These are phyloP conservation scores for Skeletonema marinoi DNA, from an alignment of 108 stramenopile species.

Conservation along the genomic window DNA sequence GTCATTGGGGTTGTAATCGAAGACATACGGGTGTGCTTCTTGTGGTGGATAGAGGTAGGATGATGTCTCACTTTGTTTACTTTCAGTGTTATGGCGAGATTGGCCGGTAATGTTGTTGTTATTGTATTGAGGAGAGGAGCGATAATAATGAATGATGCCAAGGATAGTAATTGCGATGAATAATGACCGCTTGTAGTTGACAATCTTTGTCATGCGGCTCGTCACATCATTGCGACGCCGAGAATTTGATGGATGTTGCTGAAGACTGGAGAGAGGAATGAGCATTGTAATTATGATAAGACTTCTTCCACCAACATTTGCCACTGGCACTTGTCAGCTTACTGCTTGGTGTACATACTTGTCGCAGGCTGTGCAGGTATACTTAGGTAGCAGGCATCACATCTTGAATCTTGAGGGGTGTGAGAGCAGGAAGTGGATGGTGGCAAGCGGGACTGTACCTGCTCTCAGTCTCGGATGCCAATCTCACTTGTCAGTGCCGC, in stretches of 20 bases:
- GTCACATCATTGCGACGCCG: background rate
- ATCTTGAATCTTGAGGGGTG: too few species aligned
- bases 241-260: background rate
- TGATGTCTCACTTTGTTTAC: background rate
- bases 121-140: background rate
- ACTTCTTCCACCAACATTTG: too few species aligned
- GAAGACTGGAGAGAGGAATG: background rate
- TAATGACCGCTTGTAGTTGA: background rate
- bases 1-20: conserved; percentile 14
- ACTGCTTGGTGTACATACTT: too few species aligned
- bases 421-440: too few species aligned
- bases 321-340: too few species aligned
- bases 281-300: background rate
- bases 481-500: too few species aligned
- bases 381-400: too few species aligned
- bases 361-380: too few species aligned
- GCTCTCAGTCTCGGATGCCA: too few species aligned
- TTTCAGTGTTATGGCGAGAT: background rate
- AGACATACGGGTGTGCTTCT: conserved; percentile 14
- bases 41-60: conserved; percentile 22
- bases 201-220: background rate
- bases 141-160: background rate
- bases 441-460: too few species aligned
- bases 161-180: background rate
- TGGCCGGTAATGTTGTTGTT: background rate